Base-by-base conservation (phyloP, 2,329 filamentous ascomycete genomes). In the Onygenales sp. region DNA sequence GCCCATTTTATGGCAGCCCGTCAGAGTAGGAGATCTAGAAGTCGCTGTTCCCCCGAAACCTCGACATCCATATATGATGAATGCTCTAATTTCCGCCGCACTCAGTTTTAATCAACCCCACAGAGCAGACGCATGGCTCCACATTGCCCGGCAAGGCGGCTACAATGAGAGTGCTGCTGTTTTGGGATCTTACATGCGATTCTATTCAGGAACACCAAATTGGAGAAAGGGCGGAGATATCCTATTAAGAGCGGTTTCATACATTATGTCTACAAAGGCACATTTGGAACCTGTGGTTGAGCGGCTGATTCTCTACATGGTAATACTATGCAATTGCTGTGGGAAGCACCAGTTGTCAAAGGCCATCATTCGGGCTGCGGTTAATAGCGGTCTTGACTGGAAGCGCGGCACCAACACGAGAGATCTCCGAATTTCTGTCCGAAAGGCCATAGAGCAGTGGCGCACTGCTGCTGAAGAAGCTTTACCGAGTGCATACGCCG, bases 81-180 rank as follows among this genome's bases (percentile, higher is more conserved):
- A 63, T 5, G 61, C 65, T n/a, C 59, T 73, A 10, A 70, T 73
- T 37, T 59, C 62, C 3, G 62, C 66, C 13, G 65, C 65, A 34
- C 60, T 73, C n/a, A 63, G 67, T 8, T 73, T 73, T 37, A 63
- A 72, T 36, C 70, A 73, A 46, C 65, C 67, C 4, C 63, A 71
- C 34, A 63, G 65, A 58, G 70, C 70, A 9, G 66, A 73, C 42
- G 70, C 70, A 4, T 73, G 67, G 61, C 61, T 70, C n/a, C 62
- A 69, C 39, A 61, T 63, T 37, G 64, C 65, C 39, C 64, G 70
- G 27, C 56, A 61, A 6, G 57, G 60, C 7, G 70, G 70, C 6
- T 71, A 67, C 52, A 62, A 65, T 51, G 70, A 72, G 49, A 65
- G 67, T 36, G 65, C 66, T 53, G 56, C 60, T 13, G 68, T 67